phyloP scores from a whole-genome alignment of 2,329 filamentous ascomycete species.

The Ilyonectria destructans region DNA sequence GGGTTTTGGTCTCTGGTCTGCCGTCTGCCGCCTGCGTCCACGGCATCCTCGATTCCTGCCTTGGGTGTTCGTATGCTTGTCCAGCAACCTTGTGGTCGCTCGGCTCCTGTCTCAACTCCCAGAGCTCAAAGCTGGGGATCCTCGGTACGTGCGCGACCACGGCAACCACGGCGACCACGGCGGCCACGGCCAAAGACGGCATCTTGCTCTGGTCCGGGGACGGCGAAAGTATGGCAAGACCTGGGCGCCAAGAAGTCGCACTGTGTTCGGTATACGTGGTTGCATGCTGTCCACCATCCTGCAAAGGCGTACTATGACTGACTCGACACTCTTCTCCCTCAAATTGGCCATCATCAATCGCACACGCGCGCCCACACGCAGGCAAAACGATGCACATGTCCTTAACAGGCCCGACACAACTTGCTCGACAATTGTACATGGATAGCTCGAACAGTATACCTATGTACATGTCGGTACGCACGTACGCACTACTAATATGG shows the following conservation, averaged over 20 bases:
- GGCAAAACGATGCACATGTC: neutral
- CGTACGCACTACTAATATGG: constrained; percentile 25
- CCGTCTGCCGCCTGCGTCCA: neutral
- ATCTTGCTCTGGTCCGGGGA: neutral
- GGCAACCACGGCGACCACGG: neutral
- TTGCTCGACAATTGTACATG: neutral
- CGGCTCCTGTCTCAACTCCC: neutral
- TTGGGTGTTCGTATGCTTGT: neutral
- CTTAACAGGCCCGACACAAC: neutral
- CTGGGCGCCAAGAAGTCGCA: constrained; percentile 10
- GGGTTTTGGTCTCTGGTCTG: constrained; percentile 2
- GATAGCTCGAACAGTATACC: constrained; percentile 12
- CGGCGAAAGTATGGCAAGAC: neutral
- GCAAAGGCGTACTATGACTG: constrained; percentile 13
- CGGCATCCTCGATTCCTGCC: constrained; percentile 13
- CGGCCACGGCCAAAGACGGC: neutral
- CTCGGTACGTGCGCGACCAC: constrained; percentile 5
- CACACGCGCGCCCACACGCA: neutral
- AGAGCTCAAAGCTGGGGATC: constrained; percentile 5
- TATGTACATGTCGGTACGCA: constrained; percentile 9
- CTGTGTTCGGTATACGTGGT: constrained; percentile 18
- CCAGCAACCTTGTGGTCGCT: neutral
- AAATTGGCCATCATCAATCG: neutral
- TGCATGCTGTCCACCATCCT: constrained; percentile 20
- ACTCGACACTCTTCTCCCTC: constrained; percentile 18